Evolutionary conservation across 2,329 filamentous ascomycete genomes (phyloP).

Genomic region (Aspergillus sp.): DNA sequence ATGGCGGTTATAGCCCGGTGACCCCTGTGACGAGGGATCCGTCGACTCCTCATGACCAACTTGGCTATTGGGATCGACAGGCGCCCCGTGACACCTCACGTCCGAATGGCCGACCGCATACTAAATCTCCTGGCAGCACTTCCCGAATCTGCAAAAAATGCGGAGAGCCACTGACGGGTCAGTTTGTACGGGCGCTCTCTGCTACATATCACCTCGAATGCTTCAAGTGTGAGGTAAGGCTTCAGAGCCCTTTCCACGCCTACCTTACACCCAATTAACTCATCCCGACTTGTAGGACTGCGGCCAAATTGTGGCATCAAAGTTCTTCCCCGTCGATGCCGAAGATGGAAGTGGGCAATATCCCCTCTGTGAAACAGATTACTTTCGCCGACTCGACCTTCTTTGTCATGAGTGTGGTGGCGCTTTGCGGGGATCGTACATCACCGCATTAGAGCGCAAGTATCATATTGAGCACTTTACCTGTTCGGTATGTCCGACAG

Average conservation of each 20-base stretch:
- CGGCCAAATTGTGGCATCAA: conserved; percentile 93
- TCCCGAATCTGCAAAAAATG: conserved; percentile 77
- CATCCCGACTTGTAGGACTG: conserved; percentile 67
- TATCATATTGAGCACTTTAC: conserved; percentile 99
- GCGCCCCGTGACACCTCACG: conserved; percentile 36
- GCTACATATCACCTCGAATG: conserved; percentile 97
- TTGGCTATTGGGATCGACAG: conserved; percentile 32
- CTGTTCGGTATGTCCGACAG: conserved; percentile 91
- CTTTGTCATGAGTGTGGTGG: conserved; percentile 90
- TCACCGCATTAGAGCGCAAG: conserved; percentile 94
- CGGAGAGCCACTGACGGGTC: conserved; percentile 79
- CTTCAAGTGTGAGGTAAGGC: conserved; percentile 89
- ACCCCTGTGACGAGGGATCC: conserved; percentile 20
- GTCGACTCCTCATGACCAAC: conserved; percentile 27
- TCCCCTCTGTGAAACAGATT: conserved; percentile 95
- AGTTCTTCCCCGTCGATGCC: conserved; percentile 96
- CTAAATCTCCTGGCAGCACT: conserved; percentile 36
- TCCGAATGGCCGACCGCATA: conserved; percentile 34
- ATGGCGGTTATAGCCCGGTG: conserved; percentile 30
- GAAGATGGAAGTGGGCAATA: conserved; percentile 81
- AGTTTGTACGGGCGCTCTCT: conserved; percentile 91
- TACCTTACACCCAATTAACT: conserved; percentile 19
- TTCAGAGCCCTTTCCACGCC: background rate
- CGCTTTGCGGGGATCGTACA: conserved; percentile 92
- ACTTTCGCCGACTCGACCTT: conserved; percentile 87